Evolutionary conservation across 1,284 basidiomycete species (phyloP).

Genomic region (Peniophora sp.): DNA sequence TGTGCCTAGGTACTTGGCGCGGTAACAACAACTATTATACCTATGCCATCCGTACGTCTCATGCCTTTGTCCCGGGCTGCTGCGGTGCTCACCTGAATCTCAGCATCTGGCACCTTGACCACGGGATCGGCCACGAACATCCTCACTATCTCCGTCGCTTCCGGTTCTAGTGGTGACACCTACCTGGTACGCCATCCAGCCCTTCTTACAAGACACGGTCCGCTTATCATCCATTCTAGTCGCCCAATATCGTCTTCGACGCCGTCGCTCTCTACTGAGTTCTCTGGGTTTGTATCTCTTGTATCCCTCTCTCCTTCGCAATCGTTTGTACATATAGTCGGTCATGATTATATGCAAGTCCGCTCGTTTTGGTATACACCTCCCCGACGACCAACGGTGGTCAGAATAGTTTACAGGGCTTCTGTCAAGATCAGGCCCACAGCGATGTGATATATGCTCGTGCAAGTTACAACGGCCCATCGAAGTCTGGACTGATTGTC

Average conservation of each 20-base stretch:
- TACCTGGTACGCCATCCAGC: not conserved
- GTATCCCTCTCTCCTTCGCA: too few relatives aligned
- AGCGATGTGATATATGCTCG: too few relatives aligned
- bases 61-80: not conserved
- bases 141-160: not conserved
- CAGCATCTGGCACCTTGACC: not conserved
- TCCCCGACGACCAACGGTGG: too few relatives aligned
- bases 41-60: not conserved
- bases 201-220: not conserved
- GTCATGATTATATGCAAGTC: too few relatives aligned
- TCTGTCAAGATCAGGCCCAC: too few relatives aligned
- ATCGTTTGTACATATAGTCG: too few relatives aligned
- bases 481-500: too few relatives aligned
- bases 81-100: not conserved
- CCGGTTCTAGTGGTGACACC: not conserved
- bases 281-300: not conserved
- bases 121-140: not conserved
- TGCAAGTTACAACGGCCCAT: too few relatives aligned
- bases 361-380: too few relatives aligned
- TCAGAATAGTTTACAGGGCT: too few relatives aligned
- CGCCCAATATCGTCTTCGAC: not conserved
- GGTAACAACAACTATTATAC: not conserved
- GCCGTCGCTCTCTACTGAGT: not conserved
- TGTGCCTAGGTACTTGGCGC: not conserved
- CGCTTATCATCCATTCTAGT: not conserved